phyloP scores from a whole-genome alignment of 2,329 filamentous ascomycete species.

The Pseudocercospora fuligena region DNA sequence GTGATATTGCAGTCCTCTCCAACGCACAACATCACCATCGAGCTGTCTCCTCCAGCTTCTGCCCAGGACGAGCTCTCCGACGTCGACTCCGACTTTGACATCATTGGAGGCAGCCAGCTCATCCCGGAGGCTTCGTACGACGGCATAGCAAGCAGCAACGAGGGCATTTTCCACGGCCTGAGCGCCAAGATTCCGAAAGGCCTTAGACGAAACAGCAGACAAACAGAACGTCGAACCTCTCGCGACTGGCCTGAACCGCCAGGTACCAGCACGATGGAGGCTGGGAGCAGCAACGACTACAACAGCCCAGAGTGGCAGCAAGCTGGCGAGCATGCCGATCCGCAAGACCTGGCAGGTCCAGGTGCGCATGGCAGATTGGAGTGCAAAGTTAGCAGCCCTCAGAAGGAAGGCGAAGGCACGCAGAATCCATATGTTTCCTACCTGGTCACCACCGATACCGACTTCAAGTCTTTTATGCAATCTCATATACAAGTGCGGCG shows the following conservation, averaged over 20 bases:
- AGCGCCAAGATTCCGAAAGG: slow-evolving; percentile 15
- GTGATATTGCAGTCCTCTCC: neutral
- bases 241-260: slow-evolving; percentile 13
- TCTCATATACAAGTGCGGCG: slow-evolving; percentile 78
- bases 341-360: slow-evolving; percentile 65
- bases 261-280: slow-evolving; percentile 35
- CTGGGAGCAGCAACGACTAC: slow-evolving; percentile 66
- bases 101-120: slow-evolving; percentile 24
- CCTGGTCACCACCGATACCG: slow-evolving; percentile 87
- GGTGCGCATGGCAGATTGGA: slow-evolving; percentile 76
- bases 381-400: slow-evolving; percentile 78
- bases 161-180: slow-evolving; percentile 15
- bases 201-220: neutral
- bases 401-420: slow-evolving; percentile 95
- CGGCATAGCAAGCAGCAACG: slow-evolving; percentile 20
- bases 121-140: slow-evolving; percentile 21
- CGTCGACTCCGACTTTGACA: slow-evolving; percentile 25
- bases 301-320: slow-evolving; percentile 77
- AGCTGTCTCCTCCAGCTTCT: slow-evolving; percentile 10
- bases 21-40: slow-evolving; percentile 23
- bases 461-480: slow-evolving; percentile 91
- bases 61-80: slow-evolving; percentile 13
- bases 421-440: slow-evolving; percentile 98
- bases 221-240: slow-evolving; percentile 8
- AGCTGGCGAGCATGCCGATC: slow-evolving; percentile 56